Conservation (phyloP, 2,329 filamentous ascomycete genomes). For the Gaeumannomyces tritici region DNA sequence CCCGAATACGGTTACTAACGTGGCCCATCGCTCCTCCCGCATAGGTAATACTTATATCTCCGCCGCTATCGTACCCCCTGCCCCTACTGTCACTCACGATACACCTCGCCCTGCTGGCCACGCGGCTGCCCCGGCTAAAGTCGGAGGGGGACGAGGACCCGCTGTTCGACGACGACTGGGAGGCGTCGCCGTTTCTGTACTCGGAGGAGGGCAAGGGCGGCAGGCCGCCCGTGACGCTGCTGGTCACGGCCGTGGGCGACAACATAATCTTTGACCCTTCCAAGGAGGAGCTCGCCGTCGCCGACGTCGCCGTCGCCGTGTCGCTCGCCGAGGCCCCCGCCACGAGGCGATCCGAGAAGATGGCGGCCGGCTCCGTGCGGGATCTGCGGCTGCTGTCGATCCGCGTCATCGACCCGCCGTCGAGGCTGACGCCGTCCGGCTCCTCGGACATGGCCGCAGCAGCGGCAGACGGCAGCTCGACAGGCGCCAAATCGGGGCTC, state of each 20-base stretch:
- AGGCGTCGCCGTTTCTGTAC: slow-evolving; percentile 70
- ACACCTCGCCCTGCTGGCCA: slow-evolving; percentile 84
- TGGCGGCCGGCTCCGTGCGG: slow-evolving; percentile 29
- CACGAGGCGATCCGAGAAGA: slow-evolving; percentile 17
- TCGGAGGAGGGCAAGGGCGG: background rate
- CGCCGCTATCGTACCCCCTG: slow-evolving; percentile 83
- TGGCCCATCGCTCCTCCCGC: background rate
- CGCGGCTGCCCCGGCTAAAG: slow-evolving; percentile 72
- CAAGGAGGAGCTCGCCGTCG: slow-evolving; percentile 85
- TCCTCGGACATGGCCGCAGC: slow-evolving; percentile 52
- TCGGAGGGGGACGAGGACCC: slow-evolving; percentile 93
- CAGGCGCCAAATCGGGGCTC: slow-evolving; percentile 31
- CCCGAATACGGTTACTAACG: background rate
- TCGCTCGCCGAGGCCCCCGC: slow-evolving; percentile 51
- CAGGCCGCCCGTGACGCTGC: slow-evolving; percentile 77
- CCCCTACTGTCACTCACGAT: slow-evolving; percentile 87
- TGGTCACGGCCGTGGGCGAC: slow-evolving; percentile 76
- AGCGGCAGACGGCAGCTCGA: slow-evolving; percentile 37
- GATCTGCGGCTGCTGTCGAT: slow-evolving; percentile 56
- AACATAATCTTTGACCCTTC: slow-evolving; percentile 93
- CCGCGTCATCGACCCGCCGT: slow-evolving; percentile 66
- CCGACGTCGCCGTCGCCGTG: slow-evolving; percentile 79
- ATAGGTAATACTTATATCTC: slow-evolving; percentile 87
- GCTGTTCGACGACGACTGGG: slow-evolving; percentile 97
- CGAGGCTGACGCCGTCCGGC: slow-evolving; percentile 61